Evolutionary conservation across 2,329 filamentous ascomycete species (phyloP).

Genomic region (Sporothrix inflata): DNA sequence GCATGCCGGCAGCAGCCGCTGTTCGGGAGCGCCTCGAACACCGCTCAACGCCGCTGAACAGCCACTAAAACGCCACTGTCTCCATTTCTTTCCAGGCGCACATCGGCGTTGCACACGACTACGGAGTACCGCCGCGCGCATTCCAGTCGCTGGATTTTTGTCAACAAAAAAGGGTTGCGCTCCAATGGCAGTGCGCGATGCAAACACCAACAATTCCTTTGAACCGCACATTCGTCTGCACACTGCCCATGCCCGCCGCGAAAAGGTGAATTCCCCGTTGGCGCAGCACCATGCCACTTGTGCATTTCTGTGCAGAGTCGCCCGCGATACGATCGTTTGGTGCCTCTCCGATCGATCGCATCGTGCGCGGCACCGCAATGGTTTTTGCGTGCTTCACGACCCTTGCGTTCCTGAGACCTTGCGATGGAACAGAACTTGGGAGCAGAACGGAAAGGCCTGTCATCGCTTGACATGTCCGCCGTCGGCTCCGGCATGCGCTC

Average conservation of each 20-base stretch:
- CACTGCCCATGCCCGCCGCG: conserved; percentile 5
- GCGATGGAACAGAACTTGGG: background rate
- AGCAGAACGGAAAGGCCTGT: background rate
- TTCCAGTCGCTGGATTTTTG: background rate
- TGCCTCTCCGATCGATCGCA: background rate
- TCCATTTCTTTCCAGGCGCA: background rate
- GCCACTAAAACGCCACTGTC: background rate
- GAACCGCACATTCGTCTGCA: too few relatives aligned
- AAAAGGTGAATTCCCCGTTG: background rate
- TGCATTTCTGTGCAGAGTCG: background rate
- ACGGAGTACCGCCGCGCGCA: background rate
- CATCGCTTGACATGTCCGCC: background rate
- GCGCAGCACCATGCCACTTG: background rate
- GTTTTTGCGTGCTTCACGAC: conserved; percentile 4
- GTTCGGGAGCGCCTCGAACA: background rate
- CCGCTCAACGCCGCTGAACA: background rate
- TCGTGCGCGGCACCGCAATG: background rate
- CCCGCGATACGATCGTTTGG: background rate
- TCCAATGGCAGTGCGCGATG: background rate
- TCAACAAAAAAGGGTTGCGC: background rate
- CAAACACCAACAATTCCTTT: background rate
- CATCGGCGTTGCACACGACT: conserved; percentile 2
- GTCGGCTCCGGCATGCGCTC: background rate
- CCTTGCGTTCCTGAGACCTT: background rate
- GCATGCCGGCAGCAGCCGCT: background rate